A percentile compares a stretch with the other conserved stretches of the same genome.
Evolutionary conservation across 225 moss, liverwort and hornwort genomes (phyloP).

Genomic region (Bryoerythrophyllum caledonicum): DNA sequence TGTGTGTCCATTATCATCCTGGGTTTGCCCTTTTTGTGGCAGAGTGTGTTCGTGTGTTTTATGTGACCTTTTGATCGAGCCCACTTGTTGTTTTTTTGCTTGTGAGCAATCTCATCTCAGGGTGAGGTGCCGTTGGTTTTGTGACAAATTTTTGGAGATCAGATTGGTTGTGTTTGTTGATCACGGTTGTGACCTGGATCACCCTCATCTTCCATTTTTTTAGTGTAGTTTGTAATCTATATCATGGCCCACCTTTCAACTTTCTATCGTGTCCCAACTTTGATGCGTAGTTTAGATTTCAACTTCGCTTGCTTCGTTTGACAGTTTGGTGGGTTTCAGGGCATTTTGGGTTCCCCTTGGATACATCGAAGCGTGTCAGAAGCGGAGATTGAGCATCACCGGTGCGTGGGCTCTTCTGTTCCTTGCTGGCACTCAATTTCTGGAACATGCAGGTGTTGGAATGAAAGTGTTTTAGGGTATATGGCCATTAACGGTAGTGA

Average conservation of each 20-base stretch:
- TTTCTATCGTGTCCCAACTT: not conserved
- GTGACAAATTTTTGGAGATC: not conserved
- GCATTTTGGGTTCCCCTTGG: not conserved
- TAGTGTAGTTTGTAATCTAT: not conserved
- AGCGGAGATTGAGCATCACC: not conserved
- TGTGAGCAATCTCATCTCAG: not conserved
- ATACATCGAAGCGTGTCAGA: not conserved
- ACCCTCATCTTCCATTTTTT: not conserved
- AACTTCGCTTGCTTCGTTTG: not conserved
- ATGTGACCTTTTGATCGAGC: not conserved
- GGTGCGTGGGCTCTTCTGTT: not conserved
- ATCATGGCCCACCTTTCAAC: not conserved
- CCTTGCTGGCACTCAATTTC: not conserved
- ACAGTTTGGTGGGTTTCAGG: not conserved
- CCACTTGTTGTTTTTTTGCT: not conserved
- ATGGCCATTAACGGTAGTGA: not conserved
- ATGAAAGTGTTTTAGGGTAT: not conserved
- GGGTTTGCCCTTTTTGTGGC: too few relatives aligned
- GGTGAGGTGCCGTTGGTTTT: not conserved
- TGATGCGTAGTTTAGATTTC: not conserved
- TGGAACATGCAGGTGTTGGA: not conserved
- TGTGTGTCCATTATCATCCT: not conserved
- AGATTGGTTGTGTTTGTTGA: not conserved
- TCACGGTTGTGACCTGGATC: not conserved
- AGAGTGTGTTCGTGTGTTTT: too few relatives aligned